Conservation (phyloP, 768 basidiomycete genomes). For the Exidia glandulosa region DNA sequence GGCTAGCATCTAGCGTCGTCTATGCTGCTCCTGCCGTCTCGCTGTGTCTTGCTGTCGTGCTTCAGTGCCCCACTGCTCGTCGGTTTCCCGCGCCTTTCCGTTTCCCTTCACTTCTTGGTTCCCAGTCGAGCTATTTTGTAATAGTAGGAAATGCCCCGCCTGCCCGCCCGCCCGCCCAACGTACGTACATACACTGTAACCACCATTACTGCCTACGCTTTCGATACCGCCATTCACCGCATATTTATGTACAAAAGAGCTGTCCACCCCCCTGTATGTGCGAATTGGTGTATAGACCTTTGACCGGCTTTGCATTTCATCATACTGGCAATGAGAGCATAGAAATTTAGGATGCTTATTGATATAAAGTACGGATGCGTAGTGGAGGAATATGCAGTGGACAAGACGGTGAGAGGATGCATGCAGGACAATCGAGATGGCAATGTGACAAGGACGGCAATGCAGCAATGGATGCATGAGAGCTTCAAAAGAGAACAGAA, state of each 20-base stretch:
- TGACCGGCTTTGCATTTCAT: not conserved
- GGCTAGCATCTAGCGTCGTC: slow-evolving; percentile 16
- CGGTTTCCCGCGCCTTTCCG: slow-evolving; percentile 22
- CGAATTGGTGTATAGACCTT: not conserved
- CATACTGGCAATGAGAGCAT: not conserved
- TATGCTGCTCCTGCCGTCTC: no score
- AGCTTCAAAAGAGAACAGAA: not conserved
- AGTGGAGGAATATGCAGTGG: not conserved
- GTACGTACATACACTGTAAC: not conserved
- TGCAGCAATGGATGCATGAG: not conserved
- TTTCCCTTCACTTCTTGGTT: slow-evolving; percentile 10
- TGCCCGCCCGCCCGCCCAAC: not conserved
- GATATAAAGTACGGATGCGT: not conserved
- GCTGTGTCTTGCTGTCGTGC: not conserved
- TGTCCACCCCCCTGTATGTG: not conserved
- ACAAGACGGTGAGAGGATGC: not conserved
- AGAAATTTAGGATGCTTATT: not conserved
- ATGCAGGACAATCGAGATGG: not conserved
- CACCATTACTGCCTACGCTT: not conserved
- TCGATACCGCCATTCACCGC: not conserved
- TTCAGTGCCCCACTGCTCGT: slow-evolving; percentile 10
- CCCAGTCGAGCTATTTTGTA: slow-evolving; percentile 14
- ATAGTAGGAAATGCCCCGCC: no score
- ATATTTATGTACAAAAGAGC: not conserved
- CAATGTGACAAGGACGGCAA: not conserved